A percentile compares a stretch with the other conserved stretches of the same genome.
Conservation (phyloP, 2,329 filamentous ascomycete species). For the Colletotrichum spinosum region DNA sequence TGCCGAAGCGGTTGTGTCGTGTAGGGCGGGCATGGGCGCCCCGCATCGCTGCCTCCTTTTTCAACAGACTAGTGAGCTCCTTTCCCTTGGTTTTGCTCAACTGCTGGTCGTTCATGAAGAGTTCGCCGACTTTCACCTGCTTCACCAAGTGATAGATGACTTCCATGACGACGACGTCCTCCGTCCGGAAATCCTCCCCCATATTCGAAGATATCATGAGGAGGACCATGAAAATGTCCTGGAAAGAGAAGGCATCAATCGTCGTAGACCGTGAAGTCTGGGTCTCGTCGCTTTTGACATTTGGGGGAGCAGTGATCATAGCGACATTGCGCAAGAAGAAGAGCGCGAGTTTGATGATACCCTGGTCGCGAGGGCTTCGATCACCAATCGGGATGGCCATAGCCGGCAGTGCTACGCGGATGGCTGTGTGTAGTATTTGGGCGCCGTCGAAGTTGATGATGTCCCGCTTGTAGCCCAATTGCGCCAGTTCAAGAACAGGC, state of each 20-base stretch:
- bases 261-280: constrained; percentile 89
- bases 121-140: constrained; percentile 82
- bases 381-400: constrained; percentile 85
- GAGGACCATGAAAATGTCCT: constrained; percentile 89
- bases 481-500: constrained; percentile 88
- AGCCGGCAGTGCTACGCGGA: constrained; percentile 84
- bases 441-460: constrained; percentile 86
- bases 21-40: constrained; percentile 83
- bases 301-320: constrained; percentile 81
- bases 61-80: constrained; percentile 80
- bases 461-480: constrained; percentile 89
- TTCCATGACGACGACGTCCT: constrained; percentile 91
- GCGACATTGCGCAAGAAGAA: constrained; percentile 92
- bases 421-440: constrained; percentile 81
- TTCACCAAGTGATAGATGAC: constrained; percentile 94
- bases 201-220: constrained; percentile 92
- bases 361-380: constrained; percentile 83
- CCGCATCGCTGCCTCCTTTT: constrained; percentile 86
- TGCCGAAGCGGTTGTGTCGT: constrained; percentile 93
- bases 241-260: constrained; percentile 88
- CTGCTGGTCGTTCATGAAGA: constrained; percentile 87
- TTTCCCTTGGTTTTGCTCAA: constrained; percentile 75
- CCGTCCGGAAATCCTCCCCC: constrained; percentile 89
- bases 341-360: constrained; percentile 89
- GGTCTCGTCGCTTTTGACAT: constrained; percentile 84